Evolutionary conservation across 768 basidiomycete genomes (phyloP).

Genomic region (Tephrocybe sp.): DNA sequence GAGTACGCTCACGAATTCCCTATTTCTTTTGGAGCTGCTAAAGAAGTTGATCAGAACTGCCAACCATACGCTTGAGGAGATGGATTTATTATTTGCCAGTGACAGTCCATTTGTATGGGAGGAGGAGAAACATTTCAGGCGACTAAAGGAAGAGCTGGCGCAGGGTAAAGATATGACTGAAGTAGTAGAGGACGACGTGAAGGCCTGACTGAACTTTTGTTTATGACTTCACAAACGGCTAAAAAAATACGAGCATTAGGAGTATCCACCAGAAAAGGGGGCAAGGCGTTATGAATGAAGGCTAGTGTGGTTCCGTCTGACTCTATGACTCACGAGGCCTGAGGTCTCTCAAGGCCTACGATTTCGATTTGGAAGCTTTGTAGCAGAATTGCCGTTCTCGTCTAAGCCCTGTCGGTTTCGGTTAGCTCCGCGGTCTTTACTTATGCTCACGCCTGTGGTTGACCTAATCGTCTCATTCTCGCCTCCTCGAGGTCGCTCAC

Average conservation of each 20-base stretch:
- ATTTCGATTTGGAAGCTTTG: no score
- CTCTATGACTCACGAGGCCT: no score
- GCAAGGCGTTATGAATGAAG: no score
- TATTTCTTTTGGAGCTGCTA: neutral
- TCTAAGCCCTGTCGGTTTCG: no score
- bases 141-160: constrained; percentile 30
- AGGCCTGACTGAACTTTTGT: neutral
- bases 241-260: no score
- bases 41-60: constrained; percentile 20
- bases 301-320: no score
- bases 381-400: no score
- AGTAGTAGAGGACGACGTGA: constrained; percentile 5
- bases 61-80: constrained; percentile 42
- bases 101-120: constrained; percentile 44
- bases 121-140: constrained; percentile 35
- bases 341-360: no score
- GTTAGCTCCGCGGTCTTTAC: no score
- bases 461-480: neutral
- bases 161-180: constrained; percentile 19
- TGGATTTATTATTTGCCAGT: constrained; percentile 42
- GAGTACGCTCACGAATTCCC: constrained; percentile 25
- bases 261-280: no score
- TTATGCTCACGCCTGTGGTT: no score
- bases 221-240: no score
- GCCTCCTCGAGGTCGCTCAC: neutral